phyloP scores from a whole-genome alignment of 75 land plant species.

The Cryptomeria japonica region DNA sequence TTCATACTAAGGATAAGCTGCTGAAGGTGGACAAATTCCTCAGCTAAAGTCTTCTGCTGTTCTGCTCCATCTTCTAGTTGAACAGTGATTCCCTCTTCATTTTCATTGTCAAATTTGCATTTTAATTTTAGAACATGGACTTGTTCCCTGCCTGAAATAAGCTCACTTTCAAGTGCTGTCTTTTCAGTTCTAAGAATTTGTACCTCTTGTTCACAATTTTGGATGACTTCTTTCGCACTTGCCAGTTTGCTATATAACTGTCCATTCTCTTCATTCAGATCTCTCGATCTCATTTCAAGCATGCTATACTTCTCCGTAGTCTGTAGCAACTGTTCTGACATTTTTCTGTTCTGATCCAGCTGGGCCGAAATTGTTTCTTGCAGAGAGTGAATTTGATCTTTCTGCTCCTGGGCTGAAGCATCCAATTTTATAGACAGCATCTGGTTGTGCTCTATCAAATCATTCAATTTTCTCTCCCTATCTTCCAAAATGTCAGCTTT shows the following conservation, averaged over 20 bases:
- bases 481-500: neutral
- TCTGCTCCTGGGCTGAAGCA: slow-evolving; percentile 9
- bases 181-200: slow-evolving; percentile 4
- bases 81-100: neutral
- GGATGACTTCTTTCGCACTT: neutral
- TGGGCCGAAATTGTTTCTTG: neutral
- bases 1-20: neutral
- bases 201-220: slow-evolving; percentile 1
- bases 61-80: neutral
- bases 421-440: neutral
- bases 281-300: slow-evolving; percentile 4
- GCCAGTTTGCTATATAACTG: neutral
- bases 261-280: neutral
- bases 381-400: neutral
- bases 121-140: neutral
- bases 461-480: neutral
- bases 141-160: neutral
- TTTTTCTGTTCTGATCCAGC: neutral
- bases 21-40: neutral
- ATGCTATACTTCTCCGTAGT: neutral
- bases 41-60: neutral
- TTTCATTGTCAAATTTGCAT: neutral
- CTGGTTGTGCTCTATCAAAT: slow-evolving; percentile 5
- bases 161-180: slow-evolving; percentile 5
- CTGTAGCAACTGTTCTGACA: slow-evolving; percentile 3